Base-by-base conservation (phyloP, 768 basidiomycete species). In the Amanita inopinata region DNA sequence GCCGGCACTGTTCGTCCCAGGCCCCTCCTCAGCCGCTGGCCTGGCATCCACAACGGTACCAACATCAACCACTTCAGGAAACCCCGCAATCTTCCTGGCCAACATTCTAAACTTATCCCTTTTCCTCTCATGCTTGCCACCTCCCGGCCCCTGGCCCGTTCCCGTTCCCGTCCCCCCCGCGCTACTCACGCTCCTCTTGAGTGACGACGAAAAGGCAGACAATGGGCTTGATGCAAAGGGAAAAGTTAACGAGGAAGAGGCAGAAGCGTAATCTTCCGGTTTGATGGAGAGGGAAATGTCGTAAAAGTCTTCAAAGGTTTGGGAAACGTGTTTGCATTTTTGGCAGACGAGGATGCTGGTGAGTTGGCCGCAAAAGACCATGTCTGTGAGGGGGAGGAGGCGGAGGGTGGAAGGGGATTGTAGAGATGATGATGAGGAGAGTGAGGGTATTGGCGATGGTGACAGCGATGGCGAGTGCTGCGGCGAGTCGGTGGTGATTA, bases 301-400 rank as follows among this genome's bases (percentile, higher is more conserved):
- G 58, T 85, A 83, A 60, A 96, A 97, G 55, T 91, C 89, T 60
- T 98, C 93, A 56, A 86, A 84, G 4, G 85, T 88, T 50, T 90
- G 80, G 2, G 91, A 94, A 38, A 96, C 78, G 53, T 88, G 79
- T 59, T 94, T 93, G 76, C 93, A 98, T 46, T 78, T 76, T 51
- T 92, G 89, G 59, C 93, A 98, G 2, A 98, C 84, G 37, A 98
- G 82, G 56, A 96, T 82, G 63, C 84, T 88, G 4, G 89, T 81
- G 36, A 98, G 70, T 53, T 78, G 76, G 4, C 93, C 93, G 23
- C 87, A 86, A 53, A 96, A 98, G 43, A 96, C 69, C 67, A 87
- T 85, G 61, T 96, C 92, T 3, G 85, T 75, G 49, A 94, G 83
- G 0, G 92, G 80, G 3, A 73, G 56, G 22, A 83, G 64, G 45